Conservation (phyloP, 768 basidiomycete species). For the Termitomyces bulborhizus region DNA sequence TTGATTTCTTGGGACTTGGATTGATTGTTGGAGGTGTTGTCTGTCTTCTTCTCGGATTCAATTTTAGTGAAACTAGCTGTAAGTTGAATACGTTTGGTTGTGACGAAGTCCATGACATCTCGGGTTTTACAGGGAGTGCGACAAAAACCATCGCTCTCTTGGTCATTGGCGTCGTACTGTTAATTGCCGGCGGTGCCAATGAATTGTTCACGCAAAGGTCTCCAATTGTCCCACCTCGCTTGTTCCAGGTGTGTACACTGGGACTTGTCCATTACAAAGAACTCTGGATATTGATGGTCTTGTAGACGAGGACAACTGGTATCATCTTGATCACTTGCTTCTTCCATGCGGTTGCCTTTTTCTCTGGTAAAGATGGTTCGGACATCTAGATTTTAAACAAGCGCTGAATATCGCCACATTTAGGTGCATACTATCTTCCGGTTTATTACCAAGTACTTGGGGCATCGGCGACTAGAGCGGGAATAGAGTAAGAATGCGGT, state of each 20-base stretch:
- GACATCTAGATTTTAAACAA: not conserved
- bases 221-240: slow-evolving; percentile 67
- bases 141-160: slow-evolving; percentile 58
- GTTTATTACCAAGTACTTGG: slow-evolving; percentile 77
- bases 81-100: slow-evolving; percentile 17
- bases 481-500: slow-evolving; percentile 47
- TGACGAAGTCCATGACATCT: not conserved
- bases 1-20: slow-evolving; percentile 66
- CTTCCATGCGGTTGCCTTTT: slow-evolving; percentile 61
- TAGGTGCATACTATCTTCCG: slow-evolving; percentile 63
- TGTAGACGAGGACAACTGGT: slow-evolving; percentile 66
- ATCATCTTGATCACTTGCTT: slow-evolving; percentile 53
- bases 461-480: slow-evolving; percentile 63
- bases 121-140: slow-evolving; percentile 40
- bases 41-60: slow-evolving; percentile 66
- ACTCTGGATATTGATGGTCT: not conserved
- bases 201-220: slow-evolving; percentile 58
- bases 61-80: slow-evolving; percentile 65
- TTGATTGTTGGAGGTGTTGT: slow-evolving; percentile 63
- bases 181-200: slow-evolving; percentile 48
- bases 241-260: slow-evolving; percentile 51
- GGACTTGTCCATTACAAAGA: not conserved
- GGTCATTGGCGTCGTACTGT: slow-evolving; percentile 46
- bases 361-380: slow-evolving; percentile 31
- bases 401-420: not conserved